These are phyloP conservation scores for Hypoxylon sp. DNA, from an alignment of 2,329 filamentous ascomycete species.

Conservation along the genomic window DNA sequence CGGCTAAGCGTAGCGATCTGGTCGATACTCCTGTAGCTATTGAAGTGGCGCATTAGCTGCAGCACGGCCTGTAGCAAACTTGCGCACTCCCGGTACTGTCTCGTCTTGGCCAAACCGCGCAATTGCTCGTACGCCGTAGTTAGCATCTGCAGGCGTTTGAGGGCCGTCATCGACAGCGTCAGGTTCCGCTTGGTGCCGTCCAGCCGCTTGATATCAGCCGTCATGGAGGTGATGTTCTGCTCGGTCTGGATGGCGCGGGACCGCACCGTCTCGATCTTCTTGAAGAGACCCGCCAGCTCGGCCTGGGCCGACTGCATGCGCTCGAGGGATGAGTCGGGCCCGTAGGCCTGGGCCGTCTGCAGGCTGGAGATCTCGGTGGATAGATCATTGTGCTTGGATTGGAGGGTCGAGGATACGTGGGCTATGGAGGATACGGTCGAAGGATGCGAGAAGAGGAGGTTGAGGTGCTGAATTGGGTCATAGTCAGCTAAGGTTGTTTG, in stretches of 20 bases:
- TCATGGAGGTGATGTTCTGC: constrained; percentile 97
- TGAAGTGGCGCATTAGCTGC: constrained; percentile 98
- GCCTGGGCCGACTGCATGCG: constrained; percentile 91
- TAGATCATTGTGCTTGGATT: constrained; percentile 82
- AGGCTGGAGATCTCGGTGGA: constrained; percentile 80
- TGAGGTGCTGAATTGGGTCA: constrained; percentile 92
- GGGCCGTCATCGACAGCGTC: constrained; percentile 95
- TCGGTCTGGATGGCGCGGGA: constrained; percentile 91
- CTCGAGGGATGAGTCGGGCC: constrained; percentile 86
- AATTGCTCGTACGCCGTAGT: constrained; percentile 99
- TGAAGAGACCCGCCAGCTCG: constrained; percentile 90
- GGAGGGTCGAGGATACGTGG: constrained; percentile 78
- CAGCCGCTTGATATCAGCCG: constrained; percentile 95
- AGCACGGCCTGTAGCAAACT: constrained; percentile 94
- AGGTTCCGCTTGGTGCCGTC: constrained; percentile 97
- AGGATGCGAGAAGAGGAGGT: constrained; percentile 91
- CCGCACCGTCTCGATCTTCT: constrained; percentile 93
- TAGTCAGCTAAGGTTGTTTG: constrained; percentile 71
- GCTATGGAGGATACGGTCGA: constrained; percentile 83
- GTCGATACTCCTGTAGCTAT: constrained; percentile 96
- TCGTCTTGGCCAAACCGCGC: constrained; percentile 80
- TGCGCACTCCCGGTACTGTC: constrained; percentile 95
- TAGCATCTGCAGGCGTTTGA: constrained; percentile 97
- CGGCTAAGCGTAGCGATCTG: constrained; percentile 94
- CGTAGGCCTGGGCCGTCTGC: constrained; percentile 82